Conservation (phyloP, 148 eudicot genomes). For the Rhododendron molle region DNA sequence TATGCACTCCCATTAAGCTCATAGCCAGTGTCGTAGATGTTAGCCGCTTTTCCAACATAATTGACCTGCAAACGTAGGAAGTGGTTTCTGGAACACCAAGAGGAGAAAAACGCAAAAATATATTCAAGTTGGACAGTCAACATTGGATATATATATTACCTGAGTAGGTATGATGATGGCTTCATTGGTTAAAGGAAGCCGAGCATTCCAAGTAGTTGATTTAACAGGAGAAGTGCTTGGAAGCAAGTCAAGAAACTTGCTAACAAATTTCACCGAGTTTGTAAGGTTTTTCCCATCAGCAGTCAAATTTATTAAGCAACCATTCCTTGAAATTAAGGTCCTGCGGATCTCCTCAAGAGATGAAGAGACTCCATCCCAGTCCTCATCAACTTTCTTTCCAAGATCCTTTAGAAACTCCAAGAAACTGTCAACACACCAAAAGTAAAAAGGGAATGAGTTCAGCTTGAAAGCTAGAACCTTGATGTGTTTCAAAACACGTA, state of each 20-base stretch:
- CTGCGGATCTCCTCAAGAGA: slow-evolving; percentile 92
- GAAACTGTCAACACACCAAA: slow-evolving; percentile 49
- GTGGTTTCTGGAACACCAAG: neutral
- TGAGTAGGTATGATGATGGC: slow-evolving; percentile 96
- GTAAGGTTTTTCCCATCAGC: slow-evolving; percentile 77
- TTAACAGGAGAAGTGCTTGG: slow-evolving; percentile 45
- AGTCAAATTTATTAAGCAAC: slow-evolving; percentile 85
- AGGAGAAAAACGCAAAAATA: neutral
- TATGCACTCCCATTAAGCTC: slow-evolving; percentile 89
- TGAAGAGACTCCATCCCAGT: slow-evolving; percentile 74
- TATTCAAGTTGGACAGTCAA: neutral
- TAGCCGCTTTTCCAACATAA: slow-evolving; percentile 99
- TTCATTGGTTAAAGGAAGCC: slow-evolving; percentile 68
- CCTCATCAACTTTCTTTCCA: slow-evolving; percentile 72
- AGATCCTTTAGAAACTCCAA: slow-evolving; percentile 68
- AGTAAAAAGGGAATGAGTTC: neutral
- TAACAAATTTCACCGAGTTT: slow-evolving; percentile 57
- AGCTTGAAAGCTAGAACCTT: neutral
- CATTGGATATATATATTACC: slow-evolving; percentile 31
- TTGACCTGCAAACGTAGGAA: slow-evolving; percentile 55
- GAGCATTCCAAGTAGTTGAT: slow-evolving; percentile 62
- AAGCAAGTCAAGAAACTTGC: slow-evolving; percentile 80
- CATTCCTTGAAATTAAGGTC: slow-evolving; percentile 60
- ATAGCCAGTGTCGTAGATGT: slow-evolving; percentile 76
- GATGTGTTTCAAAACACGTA: neutral